phyloP scores from a whole-genome alignment of 2,329 filamentous ascomycete species.

The Fusarium sambucinum region DNA sequence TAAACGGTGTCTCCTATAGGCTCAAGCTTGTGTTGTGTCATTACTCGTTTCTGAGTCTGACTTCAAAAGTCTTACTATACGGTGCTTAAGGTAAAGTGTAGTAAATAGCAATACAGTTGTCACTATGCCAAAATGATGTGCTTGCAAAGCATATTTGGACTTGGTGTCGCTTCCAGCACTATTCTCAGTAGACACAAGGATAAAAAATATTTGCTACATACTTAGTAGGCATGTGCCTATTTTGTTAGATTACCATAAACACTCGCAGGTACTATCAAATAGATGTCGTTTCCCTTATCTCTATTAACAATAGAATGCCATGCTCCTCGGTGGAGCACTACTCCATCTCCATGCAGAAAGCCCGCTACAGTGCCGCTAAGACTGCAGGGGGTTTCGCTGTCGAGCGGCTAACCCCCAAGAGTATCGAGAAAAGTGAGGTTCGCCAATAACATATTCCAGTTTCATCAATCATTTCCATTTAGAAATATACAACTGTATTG shows the following conservation, averaged over 20 bases:
- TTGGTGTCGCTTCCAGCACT: too few species aligned
- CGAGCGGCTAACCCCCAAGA: not conserved
- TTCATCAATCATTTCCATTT: too few species aligned
- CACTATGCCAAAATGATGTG: not conserved
- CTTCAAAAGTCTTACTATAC: not conserved
- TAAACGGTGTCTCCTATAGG: not conserved
- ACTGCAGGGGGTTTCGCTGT: constrained; percentile 2
- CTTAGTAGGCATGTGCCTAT: not conserved
- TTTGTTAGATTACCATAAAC: not conserved
- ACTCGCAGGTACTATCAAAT: not conserved
- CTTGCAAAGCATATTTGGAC: too few species aligned
- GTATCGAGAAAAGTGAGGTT: not conserved
- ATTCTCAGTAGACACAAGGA: not conserved
- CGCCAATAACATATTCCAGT: not conserved
- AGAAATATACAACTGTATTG: too few species aligned
- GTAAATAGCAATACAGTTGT: not conserved
- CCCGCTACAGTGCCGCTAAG: constrained; percentile 23
- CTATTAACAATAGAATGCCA: constrained; percentile 25
- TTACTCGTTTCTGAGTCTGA: not conserved
- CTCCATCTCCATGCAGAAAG: constrained; percentile 15
- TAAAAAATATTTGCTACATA: not conserved
- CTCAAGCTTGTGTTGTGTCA: constrained; percentile 17
- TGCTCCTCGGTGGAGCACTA: constrained; percentile 8
- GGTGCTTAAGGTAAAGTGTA: not conserved
- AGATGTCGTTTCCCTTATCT: constrained; percentile 34